Evolutionary conservation across 345 rosid genomes (phyloP).

Genomic region (Turnera subulata): DNA sequence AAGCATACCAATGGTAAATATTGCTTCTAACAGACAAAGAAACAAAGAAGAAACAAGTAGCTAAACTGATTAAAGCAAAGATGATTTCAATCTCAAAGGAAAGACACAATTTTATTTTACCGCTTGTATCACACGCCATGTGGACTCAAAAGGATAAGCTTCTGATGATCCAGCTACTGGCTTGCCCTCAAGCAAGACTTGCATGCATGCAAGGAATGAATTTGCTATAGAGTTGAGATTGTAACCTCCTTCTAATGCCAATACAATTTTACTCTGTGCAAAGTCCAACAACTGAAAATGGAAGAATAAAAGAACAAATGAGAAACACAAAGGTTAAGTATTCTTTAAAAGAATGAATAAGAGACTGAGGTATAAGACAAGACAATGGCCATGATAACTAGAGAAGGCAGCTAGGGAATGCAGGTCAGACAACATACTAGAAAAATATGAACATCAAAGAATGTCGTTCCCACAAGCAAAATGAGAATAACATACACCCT

Average conservation of each 20-base stretch:
- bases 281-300: conserved; percentile 70
- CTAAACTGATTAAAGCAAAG: neutral
- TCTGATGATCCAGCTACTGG: conserved; percentile 46
- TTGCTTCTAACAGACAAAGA: neutral
- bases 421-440: neutral
- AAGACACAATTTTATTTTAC: conserved; percentile 31
- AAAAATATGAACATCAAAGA: neutral
- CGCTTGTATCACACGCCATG: conserved; percentile 77
- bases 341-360: neutral
- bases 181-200: conserved; percentile 67
- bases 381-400: no score
- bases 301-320: neutral
- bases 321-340: conserved; percentile 1
- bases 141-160: conserved; percentile 80
- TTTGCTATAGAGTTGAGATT: conserved; percentile 78
- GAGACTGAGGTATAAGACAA: neutral
- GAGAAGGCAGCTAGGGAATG: no score
- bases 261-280: conserved; percentile 73
- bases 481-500: neutral
- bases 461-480: neutral
- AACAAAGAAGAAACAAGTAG: conserved; percentile 3
- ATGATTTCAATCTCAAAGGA: neutral
- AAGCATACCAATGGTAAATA: conserved; percentile 6
- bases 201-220: conserved; percentile 80
- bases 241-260: conserved; percentile 96